Percentiles rank a stretch among this genome's conserved stretches.
Conservation (phyloP, 805 yeast genomes). For the Yarrowia sp. region DNA sequence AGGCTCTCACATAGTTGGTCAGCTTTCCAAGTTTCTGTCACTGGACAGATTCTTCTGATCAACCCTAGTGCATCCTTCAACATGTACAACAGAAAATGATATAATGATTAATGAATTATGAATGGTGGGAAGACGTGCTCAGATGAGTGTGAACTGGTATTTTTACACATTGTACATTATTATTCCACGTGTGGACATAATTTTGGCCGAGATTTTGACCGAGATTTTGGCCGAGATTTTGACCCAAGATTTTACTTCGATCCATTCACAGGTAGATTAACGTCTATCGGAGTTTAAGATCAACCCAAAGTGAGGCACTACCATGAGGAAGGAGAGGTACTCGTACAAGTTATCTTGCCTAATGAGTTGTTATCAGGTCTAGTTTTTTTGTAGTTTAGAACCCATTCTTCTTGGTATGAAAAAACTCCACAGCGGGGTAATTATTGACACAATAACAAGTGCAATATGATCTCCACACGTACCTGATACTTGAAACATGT, state of each 20-base stretch:
- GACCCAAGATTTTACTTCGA: background rate
- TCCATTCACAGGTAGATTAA: background rate
- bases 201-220: background rate
- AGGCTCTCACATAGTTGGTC: conserved; percentile 13
- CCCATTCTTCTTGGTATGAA: too few species aligned
- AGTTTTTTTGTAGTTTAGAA: too few species aligned
- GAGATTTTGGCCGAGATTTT: too few species aligned
- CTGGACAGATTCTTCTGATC: conserved; percentile 8
- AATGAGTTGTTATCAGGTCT: too few species aligned
- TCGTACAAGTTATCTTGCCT: too few species aligned
- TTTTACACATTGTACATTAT: background rate
- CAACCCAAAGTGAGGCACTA: background rate
- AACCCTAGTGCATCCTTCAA: background rate
- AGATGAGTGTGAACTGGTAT: background rate
- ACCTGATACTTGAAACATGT: background rate
- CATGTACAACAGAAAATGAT: conserved; percentile 10
- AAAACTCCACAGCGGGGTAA: too few species aligned
- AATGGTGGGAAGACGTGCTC: background rate
- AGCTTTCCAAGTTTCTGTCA: conserved; percentile 22
- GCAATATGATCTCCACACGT: too few species aligned
- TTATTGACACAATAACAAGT: too few species aligned
- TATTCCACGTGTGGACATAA: background rate
- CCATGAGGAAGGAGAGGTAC: too few species aligned
- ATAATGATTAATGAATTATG: conserved; percentile 17
- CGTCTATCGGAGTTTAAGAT: background rate